phyloP scores from a whole-genome alignment of 495 filamentous ascomycete species.

The Neurospora pannonica region DNA sequence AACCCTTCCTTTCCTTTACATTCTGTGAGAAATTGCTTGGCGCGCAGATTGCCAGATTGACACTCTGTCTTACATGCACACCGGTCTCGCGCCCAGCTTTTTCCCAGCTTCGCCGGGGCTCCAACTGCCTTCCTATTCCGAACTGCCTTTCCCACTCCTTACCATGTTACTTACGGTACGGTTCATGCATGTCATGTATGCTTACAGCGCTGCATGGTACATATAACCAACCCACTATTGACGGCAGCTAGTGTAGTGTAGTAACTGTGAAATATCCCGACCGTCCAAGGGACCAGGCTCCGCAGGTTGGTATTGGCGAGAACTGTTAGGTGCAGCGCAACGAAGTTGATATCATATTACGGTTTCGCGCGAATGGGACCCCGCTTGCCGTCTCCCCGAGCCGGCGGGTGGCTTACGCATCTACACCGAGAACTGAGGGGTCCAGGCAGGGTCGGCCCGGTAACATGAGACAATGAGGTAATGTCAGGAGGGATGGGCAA shows the following conservation, averaged over 20 bases:
- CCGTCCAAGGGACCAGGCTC: not conserved
- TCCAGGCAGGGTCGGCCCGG: not conserved
- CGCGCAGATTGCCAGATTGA: not conserved
- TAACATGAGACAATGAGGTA: not conserved
- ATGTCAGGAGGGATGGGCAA: not conserved
- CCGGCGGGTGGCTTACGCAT: not conserved
- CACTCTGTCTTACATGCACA: not conserved
- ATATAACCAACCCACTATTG: not conserved
- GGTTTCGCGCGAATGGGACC: not conserved
- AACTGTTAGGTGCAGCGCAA: not conserved
- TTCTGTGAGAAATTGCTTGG: not conserved
- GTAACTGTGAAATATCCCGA: not conserved
- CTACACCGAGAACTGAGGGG: not conserved
- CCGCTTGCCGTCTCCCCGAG: not conserved
- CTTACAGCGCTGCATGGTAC: not conserved
- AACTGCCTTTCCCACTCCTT: not conserved
- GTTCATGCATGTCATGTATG: not conserved
- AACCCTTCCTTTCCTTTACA: not conserved
- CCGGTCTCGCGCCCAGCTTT: not conserved
- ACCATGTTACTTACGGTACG: not conserved
- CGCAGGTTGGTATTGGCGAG: not conserved
- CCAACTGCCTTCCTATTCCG: not conserved
- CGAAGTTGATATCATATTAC: not conserved
- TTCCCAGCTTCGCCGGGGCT: not conserved
- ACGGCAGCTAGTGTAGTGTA: not conserved